These are phyloP conservation scores for Rugonectria rugulosa DNA, from an alignment of 2,329 filamentous ascomycete genomes.

Conservation along the genomic window DNA sequence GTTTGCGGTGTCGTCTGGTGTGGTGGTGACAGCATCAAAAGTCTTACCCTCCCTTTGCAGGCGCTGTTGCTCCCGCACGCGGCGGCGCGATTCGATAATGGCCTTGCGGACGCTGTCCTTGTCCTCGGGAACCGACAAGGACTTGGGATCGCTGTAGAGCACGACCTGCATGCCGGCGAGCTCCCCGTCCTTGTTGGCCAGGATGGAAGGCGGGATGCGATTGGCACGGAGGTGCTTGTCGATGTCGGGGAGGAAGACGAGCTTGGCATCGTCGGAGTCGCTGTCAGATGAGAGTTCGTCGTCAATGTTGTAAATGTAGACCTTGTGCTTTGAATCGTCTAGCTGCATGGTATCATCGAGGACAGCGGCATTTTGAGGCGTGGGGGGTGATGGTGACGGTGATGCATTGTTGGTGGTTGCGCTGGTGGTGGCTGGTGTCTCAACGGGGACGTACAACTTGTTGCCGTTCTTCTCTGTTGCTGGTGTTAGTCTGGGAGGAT, in stretches of 20 bases:
- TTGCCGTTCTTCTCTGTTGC: conserved; percentile 65
- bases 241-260: conserved; percentile 86
- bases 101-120: conserved; percentile 82
- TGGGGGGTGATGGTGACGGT: background rate
- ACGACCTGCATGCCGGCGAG: conserved; percentile 76
- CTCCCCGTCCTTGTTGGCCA: conserved; percentile 64
- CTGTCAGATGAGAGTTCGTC: conserved; percentile 74
- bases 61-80: conserved; percentile 68
- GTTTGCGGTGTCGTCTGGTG: conserved; percentile 9
- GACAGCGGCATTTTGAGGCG: conserved; percentile 26
- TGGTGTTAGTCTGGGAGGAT: conserved; percentile 14
- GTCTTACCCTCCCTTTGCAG: conserved; percentile 44
- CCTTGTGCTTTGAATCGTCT: conserved; percentile 84
- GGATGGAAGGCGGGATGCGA: conserved; percentile 72
- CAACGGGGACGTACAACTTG: conserved; percentile 72
- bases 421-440: conserved; percentile 48
- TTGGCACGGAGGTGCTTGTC: conserved; percentile 79
- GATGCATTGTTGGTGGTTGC: background rate
- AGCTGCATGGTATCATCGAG: conserved; percentile 76
- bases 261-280: conserved; percentile 59
- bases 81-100: conserved; percentile 79
- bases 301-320: conserved; percentile 92
- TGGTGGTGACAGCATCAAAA: conserved; percentile 12
- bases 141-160: conserved; percentile 81
- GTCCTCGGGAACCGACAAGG: conserved; percentile 77